Evolutionary conservation across 805 yeast species (phyloP), one percentile per base, ranked within the genome.

Genomic region (Metschnikowia santaceciliae): DNA sequence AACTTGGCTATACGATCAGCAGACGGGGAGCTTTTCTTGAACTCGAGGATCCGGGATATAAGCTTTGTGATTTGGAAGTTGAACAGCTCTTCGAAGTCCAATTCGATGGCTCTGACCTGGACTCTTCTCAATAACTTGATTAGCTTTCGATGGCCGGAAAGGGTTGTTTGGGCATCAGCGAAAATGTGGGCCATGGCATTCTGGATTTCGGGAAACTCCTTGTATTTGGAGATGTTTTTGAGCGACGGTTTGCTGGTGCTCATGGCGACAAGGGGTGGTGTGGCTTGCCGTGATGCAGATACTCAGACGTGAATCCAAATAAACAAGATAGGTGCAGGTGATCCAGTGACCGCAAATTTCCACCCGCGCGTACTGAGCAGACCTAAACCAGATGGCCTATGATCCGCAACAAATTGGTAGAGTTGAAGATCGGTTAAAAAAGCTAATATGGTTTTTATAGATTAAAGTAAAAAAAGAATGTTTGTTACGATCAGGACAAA

Each of bases 1-100:
- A 90, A 78, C 59, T 85, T 87, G 48, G 88, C 87, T 13, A 88
- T 77, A 56, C 91, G 69, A 61, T 90, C 96, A 3, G 88, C 97
- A 13, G 79, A 79, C 8, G 76, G 68, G 57, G 88, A 92, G 2
- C 83, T 79, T 60, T 82, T 84, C 66, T 85, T 88, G 53, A 86
- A 69, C 0, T 85, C 80, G 17, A 94, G 65, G 1, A 88, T 75
- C 57, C 83, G 82, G 54, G 87, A 82, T 22, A 89, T 66, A 55
- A 87, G 66, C 49, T 77, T 78, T 47, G 84, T 77, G 60, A 91
- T 86, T 54, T 73, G 67, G 55, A 72, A 70, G 56, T 79, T 77
- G 64, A 91, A 92, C 20, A 76, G 75, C 32, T 80, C 84, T 52
- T 80, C 83, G 42, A 71, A 66, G 1, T 74, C 81, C 34, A 82